phyloP scores from a whole-genome alignment of 2,329 filamentous ascomycete species.

The Penicillium polonicum region DNA sequence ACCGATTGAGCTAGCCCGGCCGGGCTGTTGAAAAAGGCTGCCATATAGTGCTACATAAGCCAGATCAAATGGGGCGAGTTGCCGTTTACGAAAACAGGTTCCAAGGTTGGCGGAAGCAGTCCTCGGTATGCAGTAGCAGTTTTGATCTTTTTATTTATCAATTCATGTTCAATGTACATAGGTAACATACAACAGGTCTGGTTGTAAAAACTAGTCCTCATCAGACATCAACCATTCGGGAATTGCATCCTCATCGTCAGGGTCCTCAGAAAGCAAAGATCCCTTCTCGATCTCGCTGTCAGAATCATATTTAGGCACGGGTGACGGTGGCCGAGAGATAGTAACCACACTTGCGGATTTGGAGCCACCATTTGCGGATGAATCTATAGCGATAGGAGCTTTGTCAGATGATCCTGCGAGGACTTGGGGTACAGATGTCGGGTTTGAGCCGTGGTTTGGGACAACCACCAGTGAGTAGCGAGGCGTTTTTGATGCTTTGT shows the following conservation, averaged over 20 bases:
- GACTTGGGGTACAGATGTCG: not conserved
- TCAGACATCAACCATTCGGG: constrained; percentile 59
- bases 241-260: constrained; percentile 64
- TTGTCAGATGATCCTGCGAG: constrained; percentile 21
- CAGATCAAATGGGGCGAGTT: too few relatives aligned
- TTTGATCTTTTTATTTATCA: not conserved
- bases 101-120: too few relatives aligned
- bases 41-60: not conserved
- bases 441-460: constrained; percentile 14
- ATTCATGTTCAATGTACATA: not conserved
- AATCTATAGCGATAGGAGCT: constrained; percentile 27
- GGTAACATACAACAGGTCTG: not conserved
- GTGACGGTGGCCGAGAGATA: constrained; percentile 18
- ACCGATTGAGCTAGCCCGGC: constrained; percentile 52
- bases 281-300: constrained; percentile 46
- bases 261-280: constrained; percentile 60
- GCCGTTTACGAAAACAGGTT: too few relatives aligned
- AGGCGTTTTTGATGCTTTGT: constrained; percentile 6
- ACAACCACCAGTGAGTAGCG: constrained; percentile 36
- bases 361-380: constrained; percentile 25
- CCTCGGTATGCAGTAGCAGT: too few relatives aligned
- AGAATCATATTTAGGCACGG: constrained; percentile 21
- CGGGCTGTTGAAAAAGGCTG: not conserved
- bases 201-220: constrained; percentile 11
- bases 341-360: constrained; percentile 28